A percentile compares a stretch with the other conserved stretches of the same genome.
Evolutionary conservation across 148 eudicot species (phyloP).

Genomic region (Diospyros kaki): DNA sequence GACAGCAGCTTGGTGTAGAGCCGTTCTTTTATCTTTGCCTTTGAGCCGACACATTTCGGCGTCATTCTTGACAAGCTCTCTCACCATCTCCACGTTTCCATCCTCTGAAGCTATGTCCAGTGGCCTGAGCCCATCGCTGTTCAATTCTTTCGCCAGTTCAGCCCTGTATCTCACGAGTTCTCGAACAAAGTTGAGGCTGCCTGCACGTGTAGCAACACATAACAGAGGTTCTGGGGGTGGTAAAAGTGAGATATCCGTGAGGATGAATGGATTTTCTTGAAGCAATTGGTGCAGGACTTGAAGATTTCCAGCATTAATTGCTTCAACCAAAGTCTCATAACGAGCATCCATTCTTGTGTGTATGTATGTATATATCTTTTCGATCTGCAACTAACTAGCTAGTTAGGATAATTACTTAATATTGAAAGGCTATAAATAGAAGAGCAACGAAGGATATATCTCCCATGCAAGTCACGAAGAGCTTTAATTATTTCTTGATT

Average conservation of each 20-base stretch:
- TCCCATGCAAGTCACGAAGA: too few species aligned
- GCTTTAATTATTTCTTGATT: too few species aligned
- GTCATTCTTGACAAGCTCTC: slow-evolving; percentile 38
- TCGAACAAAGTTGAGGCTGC: slow-evolving; percentile 32
- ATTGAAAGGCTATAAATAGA: too few species aligned
- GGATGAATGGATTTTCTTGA: slow-evolving; percentile 6
- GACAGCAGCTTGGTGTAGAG: slow-evolving; percentile 47
- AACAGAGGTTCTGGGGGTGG: slow-evolving; percentile 24
- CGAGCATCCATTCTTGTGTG: slow-evolving; percentile 18
- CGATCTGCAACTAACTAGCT: neutral
- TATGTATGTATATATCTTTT: neutral
- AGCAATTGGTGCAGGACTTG: slow-evolving; percentile 19
- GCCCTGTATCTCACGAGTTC: slow-evolving; percentile 26
- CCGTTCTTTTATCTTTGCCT: slow-evolving; percentile 43
- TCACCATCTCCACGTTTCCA: slow-evolving; percentile 38
- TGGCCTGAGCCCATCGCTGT: slow-evolving; percentile 46
- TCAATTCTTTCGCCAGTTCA: slow-evolving; percentile 36
- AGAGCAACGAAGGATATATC: too few species aligned
- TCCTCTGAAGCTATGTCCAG: slow-evolving; percentile 50
- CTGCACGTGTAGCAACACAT: slow-evolving; percentile 33
- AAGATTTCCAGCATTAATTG: slow-evolving; percentile 31
- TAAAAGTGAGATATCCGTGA: neutral
- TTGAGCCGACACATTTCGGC: slow-evolving; percentile 18
- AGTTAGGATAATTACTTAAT: too few species aligned
- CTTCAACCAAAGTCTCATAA: slow-evolving; percentile 8